phyloP scores from a whole-genome alignment of 208 protist genomes.

The Crithidia expoeki region DNA sequence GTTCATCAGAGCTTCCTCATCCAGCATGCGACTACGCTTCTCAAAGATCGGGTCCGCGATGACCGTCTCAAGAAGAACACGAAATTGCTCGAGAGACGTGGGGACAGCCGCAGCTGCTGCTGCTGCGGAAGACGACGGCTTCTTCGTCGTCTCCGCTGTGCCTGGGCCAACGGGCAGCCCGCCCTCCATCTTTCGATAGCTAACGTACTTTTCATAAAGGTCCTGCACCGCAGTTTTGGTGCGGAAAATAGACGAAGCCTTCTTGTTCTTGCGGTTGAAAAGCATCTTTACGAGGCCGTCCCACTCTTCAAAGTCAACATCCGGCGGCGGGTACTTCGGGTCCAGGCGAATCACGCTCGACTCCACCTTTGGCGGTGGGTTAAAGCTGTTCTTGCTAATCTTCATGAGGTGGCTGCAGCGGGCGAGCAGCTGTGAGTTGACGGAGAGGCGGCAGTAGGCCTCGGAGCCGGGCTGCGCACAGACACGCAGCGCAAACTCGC shows the following conservation, averaged over 20 bases:
- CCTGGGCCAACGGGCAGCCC: constrained; percentile 19
- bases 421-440: constrained; percentile 99
- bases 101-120: neutral
- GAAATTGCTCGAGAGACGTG: constrained; percentile 61
- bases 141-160: constrained; percentile 3
- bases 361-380: constrained; percentile 99
- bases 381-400: constrained; percentile 99
- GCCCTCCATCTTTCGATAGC: constrained; percentile 88
- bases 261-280: constrained; percentile 99
- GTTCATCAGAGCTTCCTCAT: constrained; percentile 82
- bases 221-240: constrained; percentile 77
- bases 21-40: constrained; percentile 64
- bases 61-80: constrained; percentile 66
- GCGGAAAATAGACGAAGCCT: constrained; percentile 96
- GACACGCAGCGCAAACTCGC: constrained; percentile 99
- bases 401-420: constrained; percentile 98
- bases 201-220: constrained; percentile 84
- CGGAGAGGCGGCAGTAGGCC: constrained; percentile 98
- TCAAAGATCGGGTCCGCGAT: constrained; percentile 82
- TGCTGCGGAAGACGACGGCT: neutral
- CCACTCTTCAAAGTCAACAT: constrained; percentile 99
- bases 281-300: constrained; percentile 98
- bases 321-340: constrained; percentile 96
- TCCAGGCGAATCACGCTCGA: constrained; percentile 98
- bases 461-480: constrained; percentile 97